These are phyloP conservation scores for Sordariomycetes sp. DNA, from an alignment of 2,329 filamentous ascomycete species.

Conservation along the genomic window DNA sequence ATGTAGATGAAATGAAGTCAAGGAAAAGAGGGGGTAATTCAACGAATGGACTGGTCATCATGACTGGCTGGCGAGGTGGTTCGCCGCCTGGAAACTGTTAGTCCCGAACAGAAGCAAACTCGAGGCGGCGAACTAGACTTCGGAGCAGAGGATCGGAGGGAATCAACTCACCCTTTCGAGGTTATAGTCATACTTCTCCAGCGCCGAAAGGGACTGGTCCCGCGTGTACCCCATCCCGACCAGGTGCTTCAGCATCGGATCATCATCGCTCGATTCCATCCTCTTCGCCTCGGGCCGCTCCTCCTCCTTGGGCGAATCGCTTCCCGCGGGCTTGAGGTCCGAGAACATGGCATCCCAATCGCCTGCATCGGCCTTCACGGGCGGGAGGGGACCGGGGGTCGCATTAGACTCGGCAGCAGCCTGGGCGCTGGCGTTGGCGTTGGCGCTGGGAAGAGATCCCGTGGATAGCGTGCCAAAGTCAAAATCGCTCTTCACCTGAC, in stretches of 20 bases:
- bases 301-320: slow-evolving; percentile 16
- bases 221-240: slow-evolving; percentile 83
- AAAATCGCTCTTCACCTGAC: slow-evolving; percentile 45
- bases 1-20: neutral
- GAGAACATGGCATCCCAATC: slow-evolving; percentile 97
- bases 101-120: neutral
- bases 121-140: neutral
- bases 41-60: slow-evolving; percentile 13
- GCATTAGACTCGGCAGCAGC: slow-evolving; percentile 21
- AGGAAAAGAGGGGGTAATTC: neutral
- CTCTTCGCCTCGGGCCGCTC: slow-evolving; percentile 22
- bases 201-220: slow-evolving; percentile 60
- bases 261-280: slow-evolving; percentile 66
- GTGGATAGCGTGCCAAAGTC: slow-evolving; percentile 41
- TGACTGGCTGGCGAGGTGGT: slow-evolving; percentile 44
- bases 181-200: slow-evolving; percentile 96
- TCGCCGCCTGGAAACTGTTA: slow-evolving; percentile 30
- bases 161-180: slow-evolving; percentile 67
- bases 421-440: neutral
- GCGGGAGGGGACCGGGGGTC: slow-evolving; percentile 26
- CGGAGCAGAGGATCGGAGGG: neutral
- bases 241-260: slow-evolving; percentile 81
- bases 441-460: slow-evolving; percentile 11
- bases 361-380: slow-evolving; percentile 38
- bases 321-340: slow-evolving; percentile 51